Evolutionary conservation across 768 basidiomycete genomes (phyloP).

Genomic region (Termitomyces sp.): DNA sequence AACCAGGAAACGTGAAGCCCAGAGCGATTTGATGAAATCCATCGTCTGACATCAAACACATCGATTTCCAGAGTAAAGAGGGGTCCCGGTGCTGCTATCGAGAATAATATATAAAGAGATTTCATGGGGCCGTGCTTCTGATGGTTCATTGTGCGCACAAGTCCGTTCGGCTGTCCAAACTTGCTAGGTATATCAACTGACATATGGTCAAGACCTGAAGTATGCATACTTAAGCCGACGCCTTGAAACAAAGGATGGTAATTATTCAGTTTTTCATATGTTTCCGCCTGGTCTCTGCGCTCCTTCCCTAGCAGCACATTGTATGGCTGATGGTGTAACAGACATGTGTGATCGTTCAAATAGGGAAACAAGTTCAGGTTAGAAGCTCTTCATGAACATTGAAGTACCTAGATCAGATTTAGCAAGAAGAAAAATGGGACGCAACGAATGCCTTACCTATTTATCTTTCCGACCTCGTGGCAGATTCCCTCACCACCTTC

Average conservation of each 20-base stretch:
- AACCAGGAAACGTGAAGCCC: background rate
- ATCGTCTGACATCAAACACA: background rate
- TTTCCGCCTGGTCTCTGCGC: background rate
- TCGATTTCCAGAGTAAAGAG: background rate
- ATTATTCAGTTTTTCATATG: background rate
- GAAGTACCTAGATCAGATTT: slow-evolving; percentile 27
- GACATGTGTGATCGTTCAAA: background rate
- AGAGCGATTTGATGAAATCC: background rate
- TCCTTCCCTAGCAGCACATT: background rate
- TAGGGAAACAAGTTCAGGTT: background rate
- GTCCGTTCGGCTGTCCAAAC: background rate
- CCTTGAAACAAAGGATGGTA: background rate
- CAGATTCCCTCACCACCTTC: slow-evolving; percentile 62
- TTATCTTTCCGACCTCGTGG: slow-evolving; percentile 54
- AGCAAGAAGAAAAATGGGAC: background rate
- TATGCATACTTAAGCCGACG: too few species aligned
- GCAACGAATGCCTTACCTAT: slow-evolving; percentile 39
- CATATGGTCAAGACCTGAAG: background rate
- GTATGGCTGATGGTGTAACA: background rate
- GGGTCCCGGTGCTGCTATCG: background rate
- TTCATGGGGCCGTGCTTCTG: background rate
- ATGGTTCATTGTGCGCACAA: background rate
- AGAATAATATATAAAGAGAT: background rate
- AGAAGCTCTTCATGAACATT: slow-evolving; percentile 46
- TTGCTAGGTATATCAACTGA: background rate